Evolutionary conservation across 2,329 filamentous ascomycete species (phyloP), one percentile per base, ranked within the genome.

Genomic region (Pseudogymnoascus sp.): DNA sequence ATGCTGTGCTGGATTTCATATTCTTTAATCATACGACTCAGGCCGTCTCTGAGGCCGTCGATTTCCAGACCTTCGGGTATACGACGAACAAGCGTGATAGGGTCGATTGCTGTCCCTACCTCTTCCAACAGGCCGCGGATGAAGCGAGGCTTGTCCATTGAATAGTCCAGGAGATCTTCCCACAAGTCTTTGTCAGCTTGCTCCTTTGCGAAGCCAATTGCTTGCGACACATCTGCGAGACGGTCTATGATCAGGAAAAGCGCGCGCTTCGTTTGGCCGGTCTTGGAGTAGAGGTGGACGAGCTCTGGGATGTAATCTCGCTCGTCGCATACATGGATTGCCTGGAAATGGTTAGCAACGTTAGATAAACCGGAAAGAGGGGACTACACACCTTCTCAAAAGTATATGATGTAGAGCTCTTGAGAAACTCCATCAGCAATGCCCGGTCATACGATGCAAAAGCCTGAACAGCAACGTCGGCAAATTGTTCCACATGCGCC

Each of bases 111-210:
- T 0, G 92, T 97, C 36, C 94, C 94, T 1, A 96, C 93, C 76
- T 97, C 91, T 70, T 96, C 91, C 0, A 99, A 84, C 3, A 99
- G 79, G 0, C 90, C 92, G 10, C 91, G 88, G 67, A 99, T 97
- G 76, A 99, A 99, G 41, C 85, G 85, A 0, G 94, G 94, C 71
- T 97, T 96, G 76, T 97, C 92, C 94, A 99, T 97, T 64, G 90
- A 93, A 74, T 97, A 97, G 68, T 93, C 86, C 5, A 99, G 83
- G 6, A 99, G 81, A 70, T 97, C 92, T 66, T 96, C 90, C 94
- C 94, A 99, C 0, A 99, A 81, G 68, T 97, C 92, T 0, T 88
- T 86, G 69, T 97, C 92, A 66, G 94, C 87, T 71, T 97, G 92
- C 65, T 92, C 88, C 74, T 97, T 97, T 61, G 92, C 92, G 70